Conservation (phyloP, 768 basidiomycete species). For the Tricholoma sp. region DNA sequence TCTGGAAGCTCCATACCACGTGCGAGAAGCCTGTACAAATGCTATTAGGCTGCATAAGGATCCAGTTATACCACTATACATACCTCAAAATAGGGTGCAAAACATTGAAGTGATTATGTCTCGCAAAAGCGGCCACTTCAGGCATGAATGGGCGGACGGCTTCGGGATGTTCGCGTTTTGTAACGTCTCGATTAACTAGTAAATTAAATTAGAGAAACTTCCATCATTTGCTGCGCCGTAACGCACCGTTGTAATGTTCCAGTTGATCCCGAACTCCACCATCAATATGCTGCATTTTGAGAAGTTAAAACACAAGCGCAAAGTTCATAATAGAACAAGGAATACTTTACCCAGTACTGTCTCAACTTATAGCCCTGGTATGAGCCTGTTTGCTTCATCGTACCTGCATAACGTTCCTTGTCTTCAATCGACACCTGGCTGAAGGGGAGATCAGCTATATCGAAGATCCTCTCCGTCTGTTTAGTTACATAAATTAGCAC, state of each 20-base stretch:
- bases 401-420: slow-evolving; percentile 33
- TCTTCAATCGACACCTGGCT: slow-evolving; percentile 34
- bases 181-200: slow-evolving; percentile 29
- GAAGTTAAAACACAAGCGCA: too few relatives aligned
- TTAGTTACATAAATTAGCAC: neutral
- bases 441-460: slow-evolving; percentile 43
- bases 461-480: slow-evolving; percentile 41
- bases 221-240: neutral
- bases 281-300: slow-evolving; percentile 42
- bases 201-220: neutral
- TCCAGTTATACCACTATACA: neutral
- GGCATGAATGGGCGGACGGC: slow-evolving; percentile 30
- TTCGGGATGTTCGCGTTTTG: slow-evolving; percentile 27
- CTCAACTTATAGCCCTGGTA: slow-evolving; percentile 52
- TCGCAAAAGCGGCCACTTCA: slow-evolving; percentile 29
- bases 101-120: slow-evolving; percentile 32
- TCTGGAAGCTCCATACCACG: slow-evolving; percentile 41
- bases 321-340: too few relatives aligned
- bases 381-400: slow-evolving; percentile 38
- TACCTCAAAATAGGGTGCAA: slow-evolving; percentile 33
- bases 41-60: too few relatives aligned
- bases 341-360: slow-evolving; percentile 43
- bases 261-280: slow-evolving; percentile 58
- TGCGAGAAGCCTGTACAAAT: slow-evolving; percentile 25
- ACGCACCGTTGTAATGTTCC: slow-evolving; percentile 58